Evolutionary conservation across 345 rosid genomes (phyloP), one percentile per base, ranked within the genome.

Genomic region (Populus tremula): DNA sequence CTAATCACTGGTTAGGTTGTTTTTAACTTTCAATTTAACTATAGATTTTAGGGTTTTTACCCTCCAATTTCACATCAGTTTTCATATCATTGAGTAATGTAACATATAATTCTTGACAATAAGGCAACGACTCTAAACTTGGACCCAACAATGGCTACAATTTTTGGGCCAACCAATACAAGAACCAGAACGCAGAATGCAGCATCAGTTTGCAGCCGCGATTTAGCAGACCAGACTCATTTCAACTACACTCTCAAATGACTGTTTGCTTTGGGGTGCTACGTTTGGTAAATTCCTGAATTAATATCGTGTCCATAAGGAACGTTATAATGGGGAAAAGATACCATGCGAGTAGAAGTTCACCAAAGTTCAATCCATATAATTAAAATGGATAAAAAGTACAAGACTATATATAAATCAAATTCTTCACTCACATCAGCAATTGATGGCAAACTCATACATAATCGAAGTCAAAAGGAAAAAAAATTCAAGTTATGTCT

Each of bases 371-470:
- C 33, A 35, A 39, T 56, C 73, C 39, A 18, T 20, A 13, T 11
- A 65, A 29, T 27, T 18, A 41, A 62, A 68, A 67, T 67, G 54
- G 39, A 56, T 20, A 41, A 50, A 50, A 76, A 36, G 49, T 6
- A 54, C 50, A 72, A 14, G 38, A 2, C 49, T 20, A 12, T 38
- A n/a, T 38, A n/a, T 56, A 25, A 13, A 36, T 7, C 17, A 59
- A 39, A 73, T 25, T 38, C 18, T 16, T 59, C n/a, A 7, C 20
- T 38, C 18, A 50, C 47, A 39, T 53, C 68, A 73, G n/a, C 59
- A 54, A 27, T 73, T 47, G 39, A 76, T 56, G 27, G 79, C 79
- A 76, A 69, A 69, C 53, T 41, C 74, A 56, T 29, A 54, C 36
- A 54, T 27, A 59, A 39, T 56, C 50, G 38, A 67, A 21, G 47